phyloP scores from a whole-genome alignment of 768 basidiomycete genomes.

The Suillus variegatus region DNA sequence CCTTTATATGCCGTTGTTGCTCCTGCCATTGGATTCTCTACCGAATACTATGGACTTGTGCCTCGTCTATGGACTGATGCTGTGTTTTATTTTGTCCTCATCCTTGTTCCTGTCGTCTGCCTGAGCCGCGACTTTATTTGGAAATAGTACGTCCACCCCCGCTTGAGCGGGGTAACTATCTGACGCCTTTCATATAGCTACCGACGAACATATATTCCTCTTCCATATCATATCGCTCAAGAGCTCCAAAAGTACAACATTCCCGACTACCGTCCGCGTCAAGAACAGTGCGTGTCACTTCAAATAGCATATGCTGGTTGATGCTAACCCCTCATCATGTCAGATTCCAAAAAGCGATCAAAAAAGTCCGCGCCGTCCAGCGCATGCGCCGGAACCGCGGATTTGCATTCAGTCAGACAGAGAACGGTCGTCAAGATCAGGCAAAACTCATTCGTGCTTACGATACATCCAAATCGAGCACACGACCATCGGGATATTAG shows the following conservation, averaged over 20 bases:
- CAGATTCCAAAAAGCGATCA: constrained; percentile 99
- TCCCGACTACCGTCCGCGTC: constrained; percentile 93
- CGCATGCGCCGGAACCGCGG: constrained; percentile 95
- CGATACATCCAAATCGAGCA: constrained; percentile 77
- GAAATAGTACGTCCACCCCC: constrained; percentile 75
- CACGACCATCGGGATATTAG: constrained; percentile 77
- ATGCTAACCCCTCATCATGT: constrained; percentile 13
- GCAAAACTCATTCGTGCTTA: constrained; percentile 82
- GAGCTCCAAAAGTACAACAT: constrained; percentile 99
- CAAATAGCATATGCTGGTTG: not conserved
- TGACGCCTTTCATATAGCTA: constrained; percentile 56
- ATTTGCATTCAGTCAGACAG: constrained; percentile 98
- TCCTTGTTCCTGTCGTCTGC: constrained; percentile 84
- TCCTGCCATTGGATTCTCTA: constrained; percentile 85
- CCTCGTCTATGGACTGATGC: constrained; percentile 85
- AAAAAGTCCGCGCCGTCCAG: constrained; percentile 98
- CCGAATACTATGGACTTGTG: constrained; percentile 88
- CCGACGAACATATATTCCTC: constrained; percentile 84
- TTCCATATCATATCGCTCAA: constrained; percentile 97
- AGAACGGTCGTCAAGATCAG: constrained; percentile 88
- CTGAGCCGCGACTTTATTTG: constrained; percentile 88
- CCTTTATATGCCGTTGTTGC: constrained; percentile 89
- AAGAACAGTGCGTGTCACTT: constrained; percentile 78
- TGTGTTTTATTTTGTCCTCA: constrained; percentile 87
- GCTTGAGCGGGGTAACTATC: constrained; percentile 4